Conservation (phyloP, 208 protist species). For the Acanthamoeba sp. region DNA sequence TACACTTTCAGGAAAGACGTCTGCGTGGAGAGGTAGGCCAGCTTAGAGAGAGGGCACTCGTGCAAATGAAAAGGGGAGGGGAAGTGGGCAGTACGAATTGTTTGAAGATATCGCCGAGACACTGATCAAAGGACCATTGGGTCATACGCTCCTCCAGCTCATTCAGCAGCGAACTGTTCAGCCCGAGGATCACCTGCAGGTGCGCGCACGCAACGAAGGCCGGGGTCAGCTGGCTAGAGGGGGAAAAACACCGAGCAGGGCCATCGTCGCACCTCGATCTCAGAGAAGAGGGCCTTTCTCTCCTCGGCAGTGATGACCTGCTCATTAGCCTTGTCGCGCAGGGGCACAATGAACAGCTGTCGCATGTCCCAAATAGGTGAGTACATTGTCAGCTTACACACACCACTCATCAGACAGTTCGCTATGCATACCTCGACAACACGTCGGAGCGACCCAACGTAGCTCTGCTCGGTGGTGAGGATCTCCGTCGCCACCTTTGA, state of each 20-base stretch:
- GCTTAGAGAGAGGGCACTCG: not conserved
- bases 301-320: constrained; percentile 55
- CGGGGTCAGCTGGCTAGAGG: not conserved
- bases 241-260: not conserved
- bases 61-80: no score
- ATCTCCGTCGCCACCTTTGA: constrained; percentile 60
- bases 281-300: constrained; percentile 57
- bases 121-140: constrained; percentile 68
- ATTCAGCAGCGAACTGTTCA: not conserved
- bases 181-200: constrained; percentile 41
- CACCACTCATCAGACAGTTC: no score
- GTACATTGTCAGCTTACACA: no score
- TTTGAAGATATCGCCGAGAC: constrained; percentile 63
- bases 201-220: not conserved
- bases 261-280: constrained; percentile 8
- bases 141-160: constrained; percentile 56
- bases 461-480: constrained; percentile 3
- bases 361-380: not conserved
- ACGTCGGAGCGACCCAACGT: not conserved
- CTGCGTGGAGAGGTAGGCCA: not conserved
- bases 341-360: constrained; percentile 54
- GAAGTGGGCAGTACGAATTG: not conserved
- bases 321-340: constrained; percentile 31
- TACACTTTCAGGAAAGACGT: constrained; percentile 61
- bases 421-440: constrained; percentile 62